Base-by-base conservation (phyloP, 495 filamentous ascomycete genomes). In the Xylaria sp. region DNA sequence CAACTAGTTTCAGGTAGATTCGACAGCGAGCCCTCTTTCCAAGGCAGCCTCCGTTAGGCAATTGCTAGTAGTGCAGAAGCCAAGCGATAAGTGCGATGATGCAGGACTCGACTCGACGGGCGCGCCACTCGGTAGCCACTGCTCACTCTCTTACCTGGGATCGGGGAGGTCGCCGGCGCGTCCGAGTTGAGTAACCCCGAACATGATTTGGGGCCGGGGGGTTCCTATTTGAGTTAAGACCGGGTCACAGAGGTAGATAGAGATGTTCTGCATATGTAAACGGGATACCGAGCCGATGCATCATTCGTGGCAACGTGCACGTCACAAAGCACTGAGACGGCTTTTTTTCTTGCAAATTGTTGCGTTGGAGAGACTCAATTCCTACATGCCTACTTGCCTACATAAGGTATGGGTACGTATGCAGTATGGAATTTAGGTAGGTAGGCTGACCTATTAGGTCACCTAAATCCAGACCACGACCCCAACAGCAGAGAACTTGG, bases 181-280 rank as follows among this genome's bases (percentile, higher is more conserved):
- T 46, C 69, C 69, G 61, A 71, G 69, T 71, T 71, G 50, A 71
- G 69, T 58, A 71, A 71, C 48, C 50, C 69, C 69, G 69, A 71
- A n/a, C 41, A 5, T 33, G 17, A 26, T 63, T 64, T 33, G 3
- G 12, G 52, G 44, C 40, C 69, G 59, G 69, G 50, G 61, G 2
- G 21, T n/a, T 44, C 69, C 69, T 21, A 71, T 66, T 65, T 40
- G 26, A 66, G 69, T 37, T 50, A 59, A 53, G 40, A 40, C 33
- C 50, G 29, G 67, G 9, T 43, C 12, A 69, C 12, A 41, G n/a
- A 61, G 0, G 37, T 14, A 26, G 65, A n/a, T 21, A 31, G 52
- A 8, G 44, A 68, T 68, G 52, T 68, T 66, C 43, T 66, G 43
- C 62, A 52, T 66, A 66, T 52, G 62, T 37, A 31, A 21, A 8